These are phyloP conservation scores for Suillus luteus DNA, from an alignment of 768 basidiomycete genomes.

Conservation along the genomic window DNA sequence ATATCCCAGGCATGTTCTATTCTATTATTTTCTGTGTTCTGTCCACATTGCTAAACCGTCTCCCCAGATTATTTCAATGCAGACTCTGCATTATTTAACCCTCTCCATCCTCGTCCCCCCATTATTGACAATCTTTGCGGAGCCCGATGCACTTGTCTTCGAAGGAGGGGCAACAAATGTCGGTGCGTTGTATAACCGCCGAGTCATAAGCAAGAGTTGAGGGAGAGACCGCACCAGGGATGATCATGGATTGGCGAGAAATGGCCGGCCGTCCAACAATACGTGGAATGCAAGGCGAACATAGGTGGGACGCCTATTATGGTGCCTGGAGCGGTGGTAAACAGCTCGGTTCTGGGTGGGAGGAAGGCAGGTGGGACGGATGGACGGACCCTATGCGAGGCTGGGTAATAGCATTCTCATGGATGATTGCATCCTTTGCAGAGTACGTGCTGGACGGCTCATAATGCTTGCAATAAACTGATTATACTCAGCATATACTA, in stretches of 20 bases:
- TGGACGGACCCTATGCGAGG: constrained; percentile 78
- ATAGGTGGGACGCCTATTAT: constrained; percentile 64
- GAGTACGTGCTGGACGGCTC: constrained; percentile 65
- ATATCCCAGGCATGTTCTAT: constrained; percentile 70
- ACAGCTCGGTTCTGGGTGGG: constrained; percentile 60
- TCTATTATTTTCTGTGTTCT: not conserved
- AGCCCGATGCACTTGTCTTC: constrained; percentile 64
- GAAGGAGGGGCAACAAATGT: constrained; percentile 82
- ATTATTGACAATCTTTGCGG: constrained; percentile 72
- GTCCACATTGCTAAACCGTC: constrained; percentile 4
- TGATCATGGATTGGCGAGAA: constrained; percentile 98
- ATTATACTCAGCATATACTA: constrained; percentile 59
- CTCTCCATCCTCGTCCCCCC: constrained; percentile 83
- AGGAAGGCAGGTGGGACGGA: constrained; percentile 61
- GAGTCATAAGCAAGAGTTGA: not conserved
- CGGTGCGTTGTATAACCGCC: constrained; percentile 44
- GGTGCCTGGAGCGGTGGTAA: constrained; percentile 84
- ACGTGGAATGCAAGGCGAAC: constrained; percentile 60
- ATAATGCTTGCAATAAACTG: constrained; percentile 14
- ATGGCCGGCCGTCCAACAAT: constrained; percentile 86
- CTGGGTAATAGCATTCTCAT: constrained; percentile 88
- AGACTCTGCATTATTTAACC: constrained; percentile 92
- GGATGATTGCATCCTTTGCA: constrained; percentile 78
- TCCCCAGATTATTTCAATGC: constrained; percentile 85
- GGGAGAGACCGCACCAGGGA: constrained; percentile 45